Conservation (phyloP, 139 green algal species). For the Ettlia oleoabundans region DNA sequence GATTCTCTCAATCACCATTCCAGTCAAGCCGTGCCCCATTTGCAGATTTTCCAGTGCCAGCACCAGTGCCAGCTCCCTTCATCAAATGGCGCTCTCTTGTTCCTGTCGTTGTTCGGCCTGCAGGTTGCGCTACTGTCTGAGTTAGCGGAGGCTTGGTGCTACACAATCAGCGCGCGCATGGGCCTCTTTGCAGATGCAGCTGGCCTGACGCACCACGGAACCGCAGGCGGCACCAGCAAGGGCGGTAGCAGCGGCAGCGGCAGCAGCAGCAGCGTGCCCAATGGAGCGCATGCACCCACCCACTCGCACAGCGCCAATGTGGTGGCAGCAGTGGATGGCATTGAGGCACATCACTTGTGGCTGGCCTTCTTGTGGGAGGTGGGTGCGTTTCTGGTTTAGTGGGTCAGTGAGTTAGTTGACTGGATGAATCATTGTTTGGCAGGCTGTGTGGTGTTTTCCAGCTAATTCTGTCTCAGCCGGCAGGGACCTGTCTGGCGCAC, state of each 20-base stretch:
- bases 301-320: neutral
- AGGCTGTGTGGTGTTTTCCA: too few species aligned
- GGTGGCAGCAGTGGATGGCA: neutral
- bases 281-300: neutral
- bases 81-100: too few species aligned
- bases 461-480: too few species aligned
- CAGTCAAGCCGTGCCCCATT: too few species aligned
- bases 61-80: too few species aligned
- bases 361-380: conserved; percentile 47
- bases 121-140: conserved; percentile 62
- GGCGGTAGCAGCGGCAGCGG: neutral
- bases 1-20: too few species aligned
- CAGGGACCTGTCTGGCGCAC: too few species aligned
- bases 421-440: too few species aligned
- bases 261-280: neutral
- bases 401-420: neutral
- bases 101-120: too few species aligned
- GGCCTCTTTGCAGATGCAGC: conserved; percentile 65
- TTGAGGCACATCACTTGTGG: conserved; percentile 55
- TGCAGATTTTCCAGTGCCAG: too few species aligned
- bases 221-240: neutral
- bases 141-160: conserved; percentile 62
- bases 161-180: conserved; percentile 51
- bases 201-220: neutral
- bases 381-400: too few species aligned